Percentiles rank a stretch among this genome's conserved stretches.
Evolutionary conservation across 768 basidiomycete genomes (phyloP).

Genomic region (Boletus bicolor): DNA sequence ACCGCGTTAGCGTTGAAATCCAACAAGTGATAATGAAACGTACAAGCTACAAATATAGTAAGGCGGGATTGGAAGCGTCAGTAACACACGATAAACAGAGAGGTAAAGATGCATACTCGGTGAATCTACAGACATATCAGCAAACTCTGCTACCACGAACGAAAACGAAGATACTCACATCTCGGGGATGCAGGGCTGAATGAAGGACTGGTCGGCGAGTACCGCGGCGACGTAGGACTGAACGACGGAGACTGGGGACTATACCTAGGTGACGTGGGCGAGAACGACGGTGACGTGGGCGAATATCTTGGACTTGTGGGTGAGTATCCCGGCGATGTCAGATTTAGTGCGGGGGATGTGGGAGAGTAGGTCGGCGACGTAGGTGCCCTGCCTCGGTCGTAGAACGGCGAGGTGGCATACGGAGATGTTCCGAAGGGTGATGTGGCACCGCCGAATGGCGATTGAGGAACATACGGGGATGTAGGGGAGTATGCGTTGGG

Average conservation of each 20-base stretch:
- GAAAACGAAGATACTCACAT: constrained; percentile 48
- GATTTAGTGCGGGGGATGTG: constrained; percentile 77
- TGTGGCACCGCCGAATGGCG: constrained; percentile 77
- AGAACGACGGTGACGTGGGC: constrained; percentile 81
- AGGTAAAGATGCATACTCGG: constrained; percentile 57
- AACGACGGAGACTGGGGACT: constrained; percentile 90
- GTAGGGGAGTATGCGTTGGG: constrained; percentile 88
- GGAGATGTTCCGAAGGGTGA: constrained; percentile 81
- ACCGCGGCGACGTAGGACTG: constrained; percentile 85
- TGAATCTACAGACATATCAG: constrained; percentile 50
- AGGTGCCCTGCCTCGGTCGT: constrained; percentile 56
- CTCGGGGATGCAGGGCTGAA: constrained; percentile 94
- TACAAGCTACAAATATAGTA: constrained; percentile 52
- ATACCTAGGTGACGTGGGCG: constrained; percentile 80
- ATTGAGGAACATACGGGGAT: constrained; percentile 85
- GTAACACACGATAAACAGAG: constrained; percentile 14
- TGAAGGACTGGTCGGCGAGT: constrained; percentile 86
- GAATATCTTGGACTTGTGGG: constrained; percentile 80
- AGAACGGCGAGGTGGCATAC: constrained; percentile 84
- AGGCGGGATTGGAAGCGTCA: constrained; percentile 17
- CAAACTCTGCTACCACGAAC: background rate
- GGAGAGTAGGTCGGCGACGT: constrained; percentile 89
- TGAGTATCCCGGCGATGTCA: constrained; percentile 72
- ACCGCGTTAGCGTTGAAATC: constrained; percentile 7
- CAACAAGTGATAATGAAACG: constrained; percentile 27